phyloP scores from a whole-genome alignment of 2,329 filamentous ascomycete genomes.

The Fusarium kyushuense region DNA sequence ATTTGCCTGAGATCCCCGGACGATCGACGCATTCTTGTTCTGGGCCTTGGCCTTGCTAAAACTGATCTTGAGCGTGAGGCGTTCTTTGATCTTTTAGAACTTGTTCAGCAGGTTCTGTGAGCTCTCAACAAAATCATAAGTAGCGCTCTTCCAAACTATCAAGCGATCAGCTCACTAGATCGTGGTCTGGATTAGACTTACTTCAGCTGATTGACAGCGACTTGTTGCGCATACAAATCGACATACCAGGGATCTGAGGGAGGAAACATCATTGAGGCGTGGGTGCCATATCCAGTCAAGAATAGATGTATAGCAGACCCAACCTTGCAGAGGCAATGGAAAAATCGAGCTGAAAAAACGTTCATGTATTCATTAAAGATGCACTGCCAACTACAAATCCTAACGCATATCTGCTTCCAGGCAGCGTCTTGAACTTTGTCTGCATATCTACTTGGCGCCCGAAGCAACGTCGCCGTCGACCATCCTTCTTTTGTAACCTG shows the following conservation, averaged over 20 bases:
- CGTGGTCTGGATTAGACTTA: not conserved
- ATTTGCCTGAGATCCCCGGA: slow-evolving; percentile 78
- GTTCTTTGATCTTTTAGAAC: slow-evolving; percentile 74
- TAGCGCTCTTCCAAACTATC: too few species aligned
- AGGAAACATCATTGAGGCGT: not conserved
- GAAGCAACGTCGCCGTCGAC: slow-evolving; percentile 36
- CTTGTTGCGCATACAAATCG: not conserved
- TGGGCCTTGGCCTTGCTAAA: slow-evolving; percentile 70
- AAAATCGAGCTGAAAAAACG: slow-evolving; percentile 18
- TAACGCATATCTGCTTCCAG: slow-evolving; percentile 40
- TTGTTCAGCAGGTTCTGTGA: slow-evolving; percentile 69
- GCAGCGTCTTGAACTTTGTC: slow-evolving; percentile 41
- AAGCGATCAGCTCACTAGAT: not conserved
- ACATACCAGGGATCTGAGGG: not conserved
- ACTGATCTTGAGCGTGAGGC: slow-evolving; percentile 64
- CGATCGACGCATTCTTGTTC: slow-evolving; percentile 69
- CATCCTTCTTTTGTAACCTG: slow-evolving; percentile 38
- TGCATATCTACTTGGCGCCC: slow-evolving; percentile 40
- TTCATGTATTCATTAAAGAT: slow-evolving; percentile 50
- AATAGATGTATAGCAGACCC: too few species aligned
- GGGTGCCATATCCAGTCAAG: not conserved
- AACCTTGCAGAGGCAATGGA: not conserved
- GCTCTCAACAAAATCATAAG: not conserved
- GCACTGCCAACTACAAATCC: slow-evolving; percentile 43
- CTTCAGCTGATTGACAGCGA: not conserved